A percentile compares a stretch with the other conserved stretches of the same genome.
phyloP scores from a whole-genome alignment of 257 asterid genomes.

The Solanum ossicruentum region DNA sequence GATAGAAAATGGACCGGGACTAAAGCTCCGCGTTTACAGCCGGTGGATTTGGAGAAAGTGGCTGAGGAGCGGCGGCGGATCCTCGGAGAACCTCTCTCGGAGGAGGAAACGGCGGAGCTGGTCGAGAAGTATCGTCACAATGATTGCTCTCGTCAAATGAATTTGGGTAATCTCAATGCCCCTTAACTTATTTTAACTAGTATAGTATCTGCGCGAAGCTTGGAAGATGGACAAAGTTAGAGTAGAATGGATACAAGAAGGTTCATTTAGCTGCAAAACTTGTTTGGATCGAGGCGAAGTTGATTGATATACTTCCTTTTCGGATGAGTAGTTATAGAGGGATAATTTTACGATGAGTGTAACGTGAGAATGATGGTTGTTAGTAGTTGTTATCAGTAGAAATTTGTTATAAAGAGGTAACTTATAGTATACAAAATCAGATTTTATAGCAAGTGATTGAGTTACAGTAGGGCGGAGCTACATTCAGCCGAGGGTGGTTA shows the following conservation, averaged over 20 bases:
- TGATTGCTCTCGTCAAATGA: slow-evolving; percentile 71
- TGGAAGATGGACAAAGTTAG: not conserved
- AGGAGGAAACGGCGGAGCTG: slow-evolving; percentile 55
- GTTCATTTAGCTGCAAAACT: not conserved
- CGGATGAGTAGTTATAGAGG: not conserved
- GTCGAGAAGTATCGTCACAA: slow-evolving; percentile 78
- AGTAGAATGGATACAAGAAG: not conserved
- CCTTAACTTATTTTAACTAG: not conserved
- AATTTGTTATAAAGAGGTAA: not conserved
- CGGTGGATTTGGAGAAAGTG: slow-evolving; percentile 32
- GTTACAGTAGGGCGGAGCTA: not conserved
- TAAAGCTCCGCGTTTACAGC: slow-evolving; percentile 33
- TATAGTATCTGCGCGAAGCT: not conserved
- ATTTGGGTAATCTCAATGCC: slow-evolving; percentile 39
- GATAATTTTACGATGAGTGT: not conserved
- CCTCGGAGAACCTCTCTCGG: slow-evolving; percentile 56
- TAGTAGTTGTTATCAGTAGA: not conserved
- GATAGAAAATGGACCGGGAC: slow-evolving; percentile 83
- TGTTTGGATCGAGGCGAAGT: not conserved
- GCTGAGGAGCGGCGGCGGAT: slow-evolving; percentile 35
- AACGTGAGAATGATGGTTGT: not conserved
- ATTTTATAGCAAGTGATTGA: not conserved
- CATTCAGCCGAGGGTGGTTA: too few species aligned
- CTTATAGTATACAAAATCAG: not conserved
- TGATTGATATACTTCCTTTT: too few species aligned